Conservation (phyloP, 2,329 filamentous ascomycete species). For the Diaporthe ampelina region DNA sequence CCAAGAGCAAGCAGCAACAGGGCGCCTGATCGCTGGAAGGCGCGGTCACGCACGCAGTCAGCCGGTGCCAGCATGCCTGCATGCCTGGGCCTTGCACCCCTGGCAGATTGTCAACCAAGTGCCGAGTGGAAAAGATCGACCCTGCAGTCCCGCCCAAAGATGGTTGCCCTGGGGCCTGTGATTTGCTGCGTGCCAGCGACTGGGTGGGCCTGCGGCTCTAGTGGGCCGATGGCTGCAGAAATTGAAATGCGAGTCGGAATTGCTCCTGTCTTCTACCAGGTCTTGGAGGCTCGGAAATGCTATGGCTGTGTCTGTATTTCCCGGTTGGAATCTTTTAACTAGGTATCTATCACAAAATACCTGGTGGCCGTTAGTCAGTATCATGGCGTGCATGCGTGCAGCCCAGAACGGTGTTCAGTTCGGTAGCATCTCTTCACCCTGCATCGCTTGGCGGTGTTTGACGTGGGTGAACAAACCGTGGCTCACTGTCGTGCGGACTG, state of each 20-base stretch:
- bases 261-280: not conserved
- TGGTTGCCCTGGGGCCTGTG: not conserved
- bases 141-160: slow-evolving; percentile 32
- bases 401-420: not conserved
- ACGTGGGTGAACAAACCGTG: not conserved
- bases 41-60: slow-evolving; percentile 23
- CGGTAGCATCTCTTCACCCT: slow-evolving; percentile 1
- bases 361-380: not conserved
- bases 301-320: not conserved
- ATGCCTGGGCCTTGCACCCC: slow-evolving; percentile 5
- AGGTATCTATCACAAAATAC: not conserved
- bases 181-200: slow-evolving; percentile 18
- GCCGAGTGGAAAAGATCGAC: slow-evolving; percentile 40
- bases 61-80: not conserved
- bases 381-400: not conserved
- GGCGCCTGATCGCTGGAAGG: slow-evolving; percentile 2
- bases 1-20: not conserved
- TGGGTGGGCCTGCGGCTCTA: slow-evolving; percentile 19
- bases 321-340: not conserved
- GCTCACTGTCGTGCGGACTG: not conserved
- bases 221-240: slow-evolving; percentile 34
- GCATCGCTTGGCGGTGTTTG: slow-evolving; percentile 17
- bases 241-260: slow-evolving; percentile 27
- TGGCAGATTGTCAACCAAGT: slow-evolving; percentile 33
- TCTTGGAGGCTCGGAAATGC: not conserved